These are phyloP conservation scores for Fusarium fujikuroi DNA, from an alignment of 2,329 filamentous ascomycete species.

Conservation along the genomic window DNA sequence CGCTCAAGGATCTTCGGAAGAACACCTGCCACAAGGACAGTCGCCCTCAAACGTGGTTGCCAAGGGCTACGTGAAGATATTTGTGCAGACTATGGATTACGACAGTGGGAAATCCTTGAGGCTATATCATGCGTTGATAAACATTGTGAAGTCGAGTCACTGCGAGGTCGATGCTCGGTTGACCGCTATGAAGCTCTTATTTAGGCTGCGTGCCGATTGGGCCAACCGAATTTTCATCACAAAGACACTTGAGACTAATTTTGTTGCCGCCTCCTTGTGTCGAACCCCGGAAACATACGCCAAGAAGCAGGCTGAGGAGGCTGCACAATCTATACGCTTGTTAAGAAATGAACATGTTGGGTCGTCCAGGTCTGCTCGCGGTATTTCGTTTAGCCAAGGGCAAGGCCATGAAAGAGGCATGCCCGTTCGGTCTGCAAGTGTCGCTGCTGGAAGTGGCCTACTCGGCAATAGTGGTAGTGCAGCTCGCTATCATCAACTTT, in stretches of 20 bases:
- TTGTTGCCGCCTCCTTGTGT: slow-evolving; percentile 76
- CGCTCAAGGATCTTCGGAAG: slow-evolving; percentile 34
- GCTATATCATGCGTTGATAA: slow-evolving; percentile 71
- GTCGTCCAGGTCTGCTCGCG: slow-evolving; percentile 56
- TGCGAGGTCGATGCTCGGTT: slow-evolving; percentile 77
- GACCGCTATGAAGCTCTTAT: slow-evolving; percentile 80
- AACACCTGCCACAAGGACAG: slow-evolving; percentile 47
- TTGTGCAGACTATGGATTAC: slow-evolving; percentile 76
- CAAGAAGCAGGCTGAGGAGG: slow-evolving; percentile 63
- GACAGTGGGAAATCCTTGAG: slow-evolving; percentile 72
- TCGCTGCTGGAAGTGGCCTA: slow-evolving; percentile 46
- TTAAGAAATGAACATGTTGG: slow-evolving; percentile 57
- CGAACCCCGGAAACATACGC: slow-evolving; percentile 67
- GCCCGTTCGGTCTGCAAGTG: slow-evolving; percentile 56
- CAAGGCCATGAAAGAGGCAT: slow-evolving; percentile 56
- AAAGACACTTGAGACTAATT: slow-evolving; percentile 75
- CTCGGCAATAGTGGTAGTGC: slow-evolving; percentile 45
- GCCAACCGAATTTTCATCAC: slow-evolving; percentile 80
- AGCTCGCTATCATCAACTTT: slow-evolving; percentile 62
- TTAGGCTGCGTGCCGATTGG: slow-evolving; percentile 85
- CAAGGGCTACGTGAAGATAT: slow-evolving; percentile 78
- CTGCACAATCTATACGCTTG: slow-evolving; percentile 56
- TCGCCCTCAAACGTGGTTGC: slow-evolving; percentile 78
- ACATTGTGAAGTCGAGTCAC: slow-evolving; percentile 68
- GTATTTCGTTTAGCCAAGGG: slow-evolving; percentile 62